Evolutionary conservation across 2,329 filamentous ascomycete species (phyloP).

Genomic region (Pseudogymnoascus sp.): DNA sequence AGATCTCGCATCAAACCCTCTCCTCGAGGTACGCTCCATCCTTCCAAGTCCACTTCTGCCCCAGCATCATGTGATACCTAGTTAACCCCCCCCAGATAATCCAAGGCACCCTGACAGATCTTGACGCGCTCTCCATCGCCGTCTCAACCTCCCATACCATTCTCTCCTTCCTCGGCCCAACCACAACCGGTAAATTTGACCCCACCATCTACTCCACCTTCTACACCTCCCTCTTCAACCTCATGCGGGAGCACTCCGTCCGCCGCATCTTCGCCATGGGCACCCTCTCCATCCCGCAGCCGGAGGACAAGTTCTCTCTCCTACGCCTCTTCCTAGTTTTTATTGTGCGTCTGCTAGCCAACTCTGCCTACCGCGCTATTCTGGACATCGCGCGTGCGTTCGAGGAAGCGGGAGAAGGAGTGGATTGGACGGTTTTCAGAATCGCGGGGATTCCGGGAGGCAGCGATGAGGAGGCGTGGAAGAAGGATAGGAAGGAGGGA

Average conservation of each 20-base stretch:
- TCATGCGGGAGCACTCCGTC: conserved; percentile 15
- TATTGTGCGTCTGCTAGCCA: conserved; percentile 20
- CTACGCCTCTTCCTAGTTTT: conserved; percentile 20
- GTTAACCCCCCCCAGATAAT: conserved; percentile 19
- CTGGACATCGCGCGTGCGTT: conserved; percentile 20
- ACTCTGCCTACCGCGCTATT: conserved; percentile 20
- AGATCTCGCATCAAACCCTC: conserved; percentile 19
- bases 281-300: conserved; percentile 21
- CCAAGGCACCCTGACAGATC: conserved; percentile 1
- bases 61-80: conserved; percentile 19
- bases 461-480: conserved; percentile 12
- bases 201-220: conserved; percentile 19
- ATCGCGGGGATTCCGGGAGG: conserved; percentile 17
- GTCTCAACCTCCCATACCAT: conserved; percentile 16
- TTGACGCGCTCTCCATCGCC: conserved; percentile 20
- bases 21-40: conserved; percentile 12
- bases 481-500: conserved; percentile 15
- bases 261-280: conserved; percentile 23
- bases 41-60: conserved; percentile 19
- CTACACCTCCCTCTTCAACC: conserved; percentile 20
- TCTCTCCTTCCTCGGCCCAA: background rate
- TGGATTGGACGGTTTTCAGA: conserved; percentile 23
- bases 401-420: conserved; percentile 18
- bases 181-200: conserved; percentile 12
- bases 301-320: conserved; percentile 16